A percentile compares a stretch with the other conserved stretches of the same genome.
phyloP scores from a whole-genome alignment of 31 red algal genomes.

The Porphyra umbilicalis region DNA sequence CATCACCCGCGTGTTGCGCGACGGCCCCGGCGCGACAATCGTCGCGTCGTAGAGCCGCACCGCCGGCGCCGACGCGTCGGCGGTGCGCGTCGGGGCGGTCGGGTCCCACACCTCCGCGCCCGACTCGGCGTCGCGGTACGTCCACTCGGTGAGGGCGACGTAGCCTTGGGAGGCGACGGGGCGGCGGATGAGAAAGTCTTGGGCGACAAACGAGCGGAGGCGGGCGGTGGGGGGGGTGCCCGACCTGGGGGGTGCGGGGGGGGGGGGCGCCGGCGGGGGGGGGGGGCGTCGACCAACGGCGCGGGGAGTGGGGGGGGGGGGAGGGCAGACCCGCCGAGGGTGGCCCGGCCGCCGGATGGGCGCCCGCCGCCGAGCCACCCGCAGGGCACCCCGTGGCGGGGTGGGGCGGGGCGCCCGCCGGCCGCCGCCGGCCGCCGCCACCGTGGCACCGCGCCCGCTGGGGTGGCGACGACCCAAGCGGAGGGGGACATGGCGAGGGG shows the following conservation, averaged over 20 bases:
- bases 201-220: conserved; percentile 27
- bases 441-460: too few species aligned
- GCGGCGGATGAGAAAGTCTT: conserved; percentile 72
- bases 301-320: too few species aligned
- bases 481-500: too few species aligned
- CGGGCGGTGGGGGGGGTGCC: not conserved
- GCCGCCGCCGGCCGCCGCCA: too few species aligned
- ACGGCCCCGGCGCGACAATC: conserved; percentile 10
- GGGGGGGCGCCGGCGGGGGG: not conserved
- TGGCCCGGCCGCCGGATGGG: too few species aligned
- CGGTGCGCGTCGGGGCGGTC: conserved; percentile 43
- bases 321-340: too few species aligned
- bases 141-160: conserved; percentile 69
- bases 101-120: conserved; percentile 26
- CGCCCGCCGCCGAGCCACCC: too few species aligned
- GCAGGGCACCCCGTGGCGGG: too few species aligned
- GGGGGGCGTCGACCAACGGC: not conserved
- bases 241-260: not conserved
- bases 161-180: conserved; percentile 51
- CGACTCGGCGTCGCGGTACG: conserved; percentile 35
- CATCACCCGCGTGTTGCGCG: conserved; percentile 56
- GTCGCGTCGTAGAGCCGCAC: conserved; percentile 65
- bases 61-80: conserved; percentile 24
- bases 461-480: too few species aligned
- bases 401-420: too few species aligned